Conservation (phyloP, 768 basidiomycete genomes). For the Baorangia bicolor region DNA sequence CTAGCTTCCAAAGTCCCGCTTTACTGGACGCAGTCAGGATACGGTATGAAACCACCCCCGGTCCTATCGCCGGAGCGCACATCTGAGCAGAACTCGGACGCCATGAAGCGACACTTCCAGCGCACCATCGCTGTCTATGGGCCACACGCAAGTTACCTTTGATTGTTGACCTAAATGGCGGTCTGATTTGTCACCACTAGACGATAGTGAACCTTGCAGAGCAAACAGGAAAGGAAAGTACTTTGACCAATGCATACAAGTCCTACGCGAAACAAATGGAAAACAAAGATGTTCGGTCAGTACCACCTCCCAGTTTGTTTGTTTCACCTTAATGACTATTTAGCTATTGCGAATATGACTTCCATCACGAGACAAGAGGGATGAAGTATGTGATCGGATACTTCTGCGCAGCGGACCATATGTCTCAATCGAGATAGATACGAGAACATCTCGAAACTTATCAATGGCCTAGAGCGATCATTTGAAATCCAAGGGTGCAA, state of each 20-base stretch:
- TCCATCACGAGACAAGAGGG: constrained; percentile 89
- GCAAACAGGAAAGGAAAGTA: constrained; percentile 82
- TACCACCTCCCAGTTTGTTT: neutral
- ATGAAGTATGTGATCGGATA: constrained; percentile 70
- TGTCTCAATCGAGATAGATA: constrained; percentile 48
- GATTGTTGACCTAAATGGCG: neutral
- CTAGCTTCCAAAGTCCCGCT: constrained; percentile 64
- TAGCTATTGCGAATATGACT: constrained; percentile 86
- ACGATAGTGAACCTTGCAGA: constrained; percentile 89
- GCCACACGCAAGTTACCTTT: constrained; percentile 55
- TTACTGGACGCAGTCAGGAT: constrained; percentile 89
- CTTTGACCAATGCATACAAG: constrained; percentile 74
- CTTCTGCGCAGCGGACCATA: neutral
- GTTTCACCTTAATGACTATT: neutral
- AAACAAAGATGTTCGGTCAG: constrained; percentile 57
- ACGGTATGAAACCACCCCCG: constrained; percentile 86
- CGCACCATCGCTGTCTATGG: constrained; percentile 69
- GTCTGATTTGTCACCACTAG: constrained; percentile 37
- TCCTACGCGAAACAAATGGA: constrained; percentile 61
- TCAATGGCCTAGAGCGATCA: constrained; percentile 62
- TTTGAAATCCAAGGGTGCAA: constrained; percentile 80
- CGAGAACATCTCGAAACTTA: constrained; percentile 84
- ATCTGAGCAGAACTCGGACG: constrained; percentile 65
- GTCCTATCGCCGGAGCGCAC: constrained; percentile 72
- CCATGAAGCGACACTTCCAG: constrained; percentile 72